Percentiles rank a stretch among this genome's conserved stretches.
Evolutionary conservation across 768 basidiomycete genomes (phyloP).

Genomic region (Collybia nuda): DNA sequence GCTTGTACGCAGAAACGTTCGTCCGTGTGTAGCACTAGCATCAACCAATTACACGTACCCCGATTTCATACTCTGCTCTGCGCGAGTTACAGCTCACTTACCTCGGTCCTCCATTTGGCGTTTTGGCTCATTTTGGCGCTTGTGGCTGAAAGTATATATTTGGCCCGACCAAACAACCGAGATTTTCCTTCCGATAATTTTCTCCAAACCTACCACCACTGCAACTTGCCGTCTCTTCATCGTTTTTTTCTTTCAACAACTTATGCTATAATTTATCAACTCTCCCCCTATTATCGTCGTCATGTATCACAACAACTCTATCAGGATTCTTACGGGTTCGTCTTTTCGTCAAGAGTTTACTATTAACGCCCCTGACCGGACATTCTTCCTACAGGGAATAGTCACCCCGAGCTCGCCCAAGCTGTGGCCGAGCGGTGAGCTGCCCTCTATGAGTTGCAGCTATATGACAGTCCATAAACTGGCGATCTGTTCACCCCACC

Average conservation of each 20-base stretch:
- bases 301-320: conserved; percentile 84
- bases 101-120: neutral
- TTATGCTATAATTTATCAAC: conserved; percentile 21
- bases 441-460: conserved; percentile 43
- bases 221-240: conserved; percentile 25
- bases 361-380: conserved; percentile 12
- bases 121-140: neutral
- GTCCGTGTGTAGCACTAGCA: conserved; percentile 10
- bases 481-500: conserved; percentile 44
- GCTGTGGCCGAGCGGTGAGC: conserved; percentile 96
- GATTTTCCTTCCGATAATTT: conserved; percentile 31
- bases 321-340: conserved; percentile 73
- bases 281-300: conserved; percentile 12
- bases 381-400: conserved; percentile 71
- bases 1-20: conserved; percentile 15
- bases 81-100: too few relatives aligned
- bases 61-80: too few relatives aligned
- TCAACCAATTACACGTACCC: conserved; percentile 2
- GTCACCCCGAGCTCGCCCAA: conserved; percentile 96
- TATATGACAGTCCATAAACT: conserved; percentile 44
- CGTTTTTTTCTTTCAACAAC: conserved; percentile 37
- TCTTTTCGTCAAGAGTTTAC: conserved; percentile 6
- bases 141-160: conserved; percentile 49
- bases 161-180: conserved; percentile 31
- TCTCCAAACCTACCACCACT: conserved; percentile 22